phyloP scores from a whole-genome alignment of 768 basidiomycete species.

The Boletus rubescentipes region DNA sequence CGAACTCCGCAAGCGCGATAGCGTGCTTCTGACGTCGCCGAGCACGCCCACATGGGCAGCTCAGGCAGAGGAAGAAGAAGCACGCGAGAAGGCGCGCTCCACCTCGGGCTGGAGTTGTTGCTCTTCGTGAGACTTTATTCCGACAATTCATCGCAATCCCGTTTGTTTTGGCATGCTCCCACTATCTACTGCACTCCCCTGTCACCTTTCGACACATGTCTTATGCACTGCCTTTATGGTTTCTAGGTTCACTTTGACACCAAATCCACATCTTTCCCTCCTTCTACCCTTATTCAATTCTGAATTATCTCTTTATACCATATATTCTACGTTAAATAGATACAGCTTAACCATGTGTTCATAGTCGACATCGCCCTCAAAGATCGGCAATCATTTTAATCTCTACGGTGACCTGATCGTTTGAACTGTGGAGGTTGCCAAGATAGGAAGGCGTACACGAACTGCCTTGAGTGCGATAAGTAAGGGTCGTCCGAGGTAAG shows the following conservation, averaged over 20 bases:
- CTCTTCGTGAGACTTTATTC: slow-evolving; percentile 41
- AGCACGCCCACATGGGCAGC: slow-evolving; percentile 73
- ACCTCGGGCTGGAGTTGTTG: slow-evolving; percentile 69
- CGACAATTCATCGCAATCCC: slow-evolving; percentile 8
- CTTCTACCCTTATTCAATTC: slow-evolving; percentile 32
- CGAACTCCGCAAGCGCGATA: slow-evolving; percentile 76
- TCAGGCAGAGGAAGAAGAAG: slow-evolving; percentile 80
- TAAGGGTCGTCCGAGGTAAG: slow-evolving; percentile 6
- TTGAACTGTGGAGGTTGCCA: slow-evolving; percentile 11
- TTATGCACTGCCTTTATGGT: slow-evolving; percentile 27
- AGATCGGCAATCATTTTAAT: slow-evolving; percentile 9
- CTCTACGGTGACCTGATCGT: no score
- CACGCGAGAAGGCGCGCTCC: slow-evolving; percentile 50
- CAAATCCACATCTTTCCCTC: slow-evolving; percentile 13
- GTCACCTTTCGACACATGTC: slow-evolving; percentile 23
- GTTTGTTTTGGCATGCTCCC: slow-evolving; percentile 22
- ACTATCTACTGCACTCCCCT: slow-evolving; percentile 15
- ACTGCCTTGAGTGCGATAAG: slow-evolving; percentile 1
- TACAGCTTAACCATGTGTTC: slow-evolving; percentile 37
- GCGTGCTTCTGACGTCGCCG: slow-evolving; percentile 68
- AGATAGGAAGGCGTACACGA: slow-evolving; percentile 28
- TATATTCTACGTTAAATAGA: slow-evolving; percentile 39
- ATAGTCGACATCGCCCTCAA: slow-evolving; percentile 27
- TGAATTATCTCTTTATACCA: slow-evolving; percentile 42
- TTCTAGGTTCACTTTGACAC: slow-evolving; percentile 25